Evolutionary conservation across 306 rosid genomes (phyloP), one percentile per base, ranked within the genome.

Genomic region (Prunus fruticosa): DNA sequence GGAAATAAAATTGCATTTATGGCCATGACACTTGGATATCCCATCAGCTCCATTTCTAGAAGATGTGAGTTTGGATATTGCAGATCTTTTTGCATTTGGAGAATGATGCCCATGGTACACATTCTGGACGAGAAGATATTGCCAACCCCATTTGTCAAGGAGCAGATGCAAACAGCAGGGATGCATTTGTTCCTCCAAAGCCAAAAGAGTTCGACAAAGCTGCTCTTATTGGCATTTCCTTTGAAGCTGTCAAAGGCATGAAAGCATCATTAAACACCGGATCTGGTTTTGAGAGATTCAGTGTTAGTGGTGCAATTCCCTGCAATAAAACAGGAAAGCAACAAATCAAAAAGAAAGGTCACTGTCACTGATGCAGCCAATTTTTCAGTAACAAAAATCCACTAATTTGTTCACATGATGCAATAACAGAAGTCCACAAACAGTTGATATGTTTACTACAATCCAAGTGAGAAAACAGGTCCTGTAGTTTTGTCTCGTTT

Each of bases 111-210:
- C 30, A 0, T 18, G 10, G 19, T 22, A 57, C 2, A 65, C 46
- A 69, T 19, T 81, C 63, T 65, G 18, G 67, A 70, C 7, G 13
- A 63, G 11, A 14, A 52, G 41, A 72, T 30, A 22, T 66, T 3
- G 19, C 57, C 75, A 67, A 53, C 46, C n/a, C 28, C 28, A 54
- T 77, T 62, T 67, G 54, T 81, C 76, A 80, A 71, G 87, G 79
- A 57, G 82, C 74, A 56, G 90, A 73, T 25, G 97, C 84, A 76
- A 92, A 95, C 71, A 95, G 85, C 67, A 95, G 83, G 58, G 93
- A 88, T 19, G 97, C 93, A 83, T 95, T 95, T 83, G 98, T 95
- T 77, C 98, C 98, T 82, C 97, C 97, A 68, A 95, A 92, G 65
- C 98, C 97, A 23, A 95, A 95, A 64, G 97, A 95, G 81, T 95